A percentile compares a stretch with the other conserved stretches of the same genome.
These are phyloP conservation scores for Dittrichia graveolens DNA, from an alignment of 129 eudicot genomes.

Conservation along the genomic window DNA sequence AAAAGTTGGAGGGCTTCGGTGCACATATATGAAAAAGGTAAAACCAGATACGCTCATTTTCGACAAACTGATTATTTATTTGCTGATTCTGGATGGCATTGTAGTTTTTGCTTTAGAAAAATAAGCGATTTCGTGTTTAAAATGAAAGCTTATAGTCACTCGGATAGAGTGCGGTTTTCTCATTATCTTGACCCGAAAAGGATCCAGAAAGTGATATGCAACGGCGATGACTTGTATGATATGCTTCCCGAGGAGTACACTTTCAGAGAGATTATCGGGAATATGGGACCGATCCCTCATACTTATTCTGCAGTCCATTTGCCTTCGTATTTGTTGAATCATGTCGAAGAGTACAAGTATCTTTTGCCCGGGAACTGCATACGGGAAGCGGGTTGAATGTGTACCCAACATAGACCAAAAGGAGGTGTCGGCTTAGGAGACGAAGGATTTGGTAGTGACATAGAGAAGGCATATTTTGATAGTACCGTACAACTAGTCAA, in stretches of 20 bases:
- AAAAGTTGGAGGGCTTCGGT: conserved; percentile 69
- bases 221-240: conserved; percentile 59
- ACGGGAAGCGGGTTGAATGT: conserved; percentile 40
- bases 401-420: too few species aligned
- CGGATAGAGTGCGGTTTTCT: conserved; percentile 50
- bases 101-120: conserved; percentile 61
- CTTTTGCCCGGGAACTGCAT: conserved; percentile 64
- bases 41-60: conserved; percentile 54
- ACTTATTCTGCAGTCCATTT: conserved; percentile 52
- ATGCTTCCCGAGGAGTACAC: conserved; percentile 75
- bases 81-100: conserved; percentile 72
- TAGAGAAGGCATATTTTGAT: not conserved
- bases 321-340: conserved; percentile 46
- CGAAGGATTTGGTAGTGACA: not conserved
- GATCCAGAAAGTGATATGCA: conserved; percentile 57
- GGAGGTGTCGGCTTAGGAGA: not conserved
- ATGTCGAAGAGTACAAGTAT: conserved; percentile 48
- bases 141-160: conserved; percentile 70
- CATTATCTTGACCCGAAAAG: conserved; percentile 59
- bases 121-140: conserved; percentile 59
- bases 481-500: conserved; percentile 22
- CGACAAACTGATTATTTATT: conserved; percentile 53
- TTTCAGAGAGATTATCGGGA: conserved; percentile 44
- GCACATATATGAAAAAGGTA: conserved; percentile 47
- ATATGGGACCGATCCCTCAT: conserved; percentile 50